phyloP scores from a whole-genome alignment of 1,284 basidiomycete genomes.

The Tylopilus sp. region DNA sequence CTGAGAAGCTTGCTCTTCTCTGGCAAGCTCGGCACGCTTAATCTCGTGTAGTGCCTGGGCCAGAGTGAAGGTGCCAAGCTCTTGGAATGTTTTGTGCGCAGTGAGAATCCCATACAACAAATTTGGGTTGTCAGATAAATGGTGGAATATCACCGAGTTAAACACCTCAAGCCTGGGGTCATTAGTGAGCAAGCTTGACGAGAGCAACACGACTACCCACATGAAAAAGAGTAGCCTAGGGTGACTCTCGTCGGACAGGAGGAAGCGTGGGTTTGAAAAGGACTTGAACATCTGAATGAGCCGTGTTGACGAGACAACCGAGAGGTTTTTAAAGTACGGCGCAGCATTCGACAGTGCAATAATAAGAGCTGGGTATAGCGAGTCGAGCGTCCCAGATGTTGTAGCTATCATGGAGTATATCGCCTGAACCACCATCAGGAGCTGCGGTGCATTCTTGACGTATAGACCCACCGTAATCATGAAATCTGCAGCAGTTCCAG shows the following conservation, averaged over 20 bases:
- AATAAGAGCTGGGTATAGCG: conserved; percentile 87
- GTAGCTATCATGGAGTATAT: conserved; percentile 87
- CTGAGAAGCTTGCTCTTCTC: conserved; percentile 57
- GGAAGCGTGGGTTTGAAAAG: conserved; percentile 83
- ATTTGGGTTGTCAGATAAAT: conserved; percentile 76
- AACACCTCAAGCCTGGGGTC: conserved; percentile 77
- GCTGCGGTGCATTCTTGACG: not conserved
- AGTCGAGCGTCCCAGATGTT: conserved; percentile 74
- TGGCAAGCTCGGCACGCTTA: conserved; percentile 63
- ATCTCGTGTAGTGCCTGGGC: conserved; percentile 80
- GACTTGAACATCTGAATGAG: conserved; percentile 85
- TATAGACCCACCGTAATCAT: conserved; percentile 67
- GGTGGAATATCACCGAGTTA: conserved; percentile 75
- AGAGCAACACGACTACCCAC: conserved; percentile 37
- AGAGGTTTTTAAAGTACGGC: conserved; percentile 79
- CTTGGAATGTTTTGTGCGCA: conserved; percentile 78
- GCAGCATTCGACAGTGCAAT: conserved; percentile 86
- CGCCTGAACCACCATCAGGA: conserved; percentile 45
- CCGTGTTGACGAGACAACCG: conserved; percentile 75
- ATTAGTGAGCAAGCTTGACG: not conserved
- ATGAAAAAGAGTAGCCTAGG: conserved; percentile 89
- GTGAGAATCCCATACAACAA: conserved; percentile 82
- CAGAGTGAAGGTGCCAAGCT: conserved; percentile 85
- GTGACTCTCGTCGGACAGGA: conserved; percentile 90
- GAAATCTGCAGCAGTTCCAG: conserved; percentile 80